Base-by-base conservation (phyloP, 371 early-diverging fungal species). In the Mortierella sp. region DNA sequence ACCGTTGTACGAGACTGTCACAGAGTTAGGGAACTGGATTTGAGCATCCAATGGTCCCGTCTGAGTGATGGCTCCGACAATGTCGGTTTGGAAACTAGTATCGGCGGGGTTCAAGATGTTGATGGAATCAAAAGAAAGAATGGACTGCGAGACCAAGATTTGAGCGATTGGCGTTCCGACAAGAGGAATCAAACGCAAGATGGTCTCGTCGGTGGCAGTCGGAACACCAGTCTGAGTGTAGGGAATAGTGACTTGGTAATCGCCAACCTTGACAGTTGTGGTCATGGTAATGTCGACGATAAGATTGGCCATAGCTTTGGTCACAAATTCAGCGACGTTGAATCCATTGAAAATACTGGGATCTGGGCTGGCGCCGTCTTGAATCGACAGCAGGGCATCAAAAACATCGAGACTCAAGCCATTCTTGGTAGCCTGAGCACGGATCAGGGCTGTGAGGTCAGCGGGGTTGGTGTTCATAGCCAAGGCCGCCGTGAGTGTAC, bases 11-110 rank as follows among this genome's bases (percentile, higher is more conserved):
- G 76, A 76, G 60, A 92, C 84, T 1, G 85, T 85, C 50, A 92
- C 77, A 19, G 86, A 83, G 55, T 66, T 72, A 55, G 89, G 88
- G 87, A 92, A 92, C 16, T 40, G 57, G 48, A 92, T 90, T 16
- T 74, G 43, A 15, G 92, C 92, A 65, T 79, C 86, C 68, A 92
- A 70, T 11, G 87, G 87, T 38, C 92, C 92, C n/a, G 92, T 87
- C 21, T 87, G 80, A 48, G 84, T 83, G 67, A 90, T 88, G n/a
- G 80, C 64, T 47, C 92, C 92, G 43, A 63, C 61, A 70, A 88
- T 85, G 28, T 86, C 83, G 8, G 88, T 84, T 38, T 76, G 84
- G 83, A 89, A 89, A 52, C 57, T 69, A 36, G 73, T 74, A n/a
- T 87, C 83, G 4, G 76, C 73, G 11, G 86, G 85, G 8, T 75